Evolutionary conservation across 78 protist genomes (phyloP), one percentile per base, ranked within the genome.

Genomic region (Creolimax fragrantissima): DNA sequence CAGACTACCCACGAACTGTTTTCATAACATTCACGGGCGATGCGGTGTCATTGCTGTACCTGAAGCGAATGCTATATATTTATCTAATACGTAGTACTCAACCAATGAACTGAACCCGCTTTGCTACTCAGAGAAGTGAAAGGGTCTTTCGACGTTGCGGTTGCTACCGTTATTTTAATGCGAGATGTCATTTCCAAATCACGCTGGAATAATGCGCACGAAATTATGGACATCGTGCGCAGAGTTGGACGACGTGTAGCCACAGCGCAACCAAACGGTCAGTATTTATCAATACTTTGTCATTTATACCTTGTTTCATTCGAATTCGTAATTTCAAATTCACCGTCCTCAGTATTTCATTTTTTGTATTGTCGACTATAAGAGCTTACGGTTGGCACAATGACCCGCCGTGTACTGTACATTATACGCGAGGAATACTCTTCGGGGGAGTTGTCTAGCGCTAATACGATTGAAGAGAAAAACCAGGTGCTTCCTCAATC

Each of bases 341-440:
- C 86, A 83, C 86, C 86, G 6, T 83, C 42, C 37, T 83, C 86
- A 6, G 35, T 83, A 35, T 83, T 32, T 83, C 86, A 83, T 83
- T 6, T 24, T 35, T 6, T 6, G 0, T 41, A 83, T 24, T 83
- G 7, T 83, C 86, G 7, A 41, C 86, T 39, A 6, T 0, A 6
- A 83, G 86, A 83, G 7, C 86, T 83, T 2, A 41, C 84, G 41
- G 44, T 37, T 35, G 93, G 90, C 42, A 84, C 43, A 81, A 91
- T 84, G 42, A 42, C 84, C 37, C 81, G 90, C 35, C 93, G 93
- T 3, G 89, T 91, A 32, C 89, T 91, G 89, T 85, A 37, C 43
- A 83, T 91, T 41, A 84, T 91, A 83, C 44, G 89, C 39, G 74
- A 42, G 43, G 93, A 83, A 11, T 83, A 91, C 41, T 11, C 35